Base-by-base conservation (phyloP, 1,139 yeast species). In the Suhomyces bolitotheri region DNA sequence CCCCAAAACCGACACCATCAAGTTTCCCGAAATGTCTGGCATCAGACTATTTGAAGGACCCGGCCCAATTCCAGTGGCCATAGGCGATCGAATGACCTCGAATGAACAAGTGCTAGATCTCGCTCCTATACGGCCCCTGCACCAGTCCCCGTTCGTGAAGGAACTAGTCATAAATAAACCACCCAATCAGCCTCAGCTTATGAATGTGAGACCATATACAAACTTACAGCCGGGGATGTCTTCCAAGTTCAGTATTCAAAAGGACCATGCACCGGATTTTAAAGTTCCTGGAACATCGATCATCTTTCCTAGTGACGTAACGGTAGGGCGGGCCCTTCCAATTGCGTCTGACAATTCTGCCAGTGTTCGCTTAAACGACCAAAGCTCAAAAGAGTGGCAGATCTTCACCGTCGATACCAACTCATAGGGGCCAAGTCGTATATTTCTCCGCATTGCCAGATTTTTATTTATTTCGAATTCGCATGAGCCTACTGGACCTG, bases 351-450 rank as follows among this genome's bases (percentile, higher is more conserved):
- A 27, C n/a, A 4, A 12, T 7, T 21, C 30, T 6, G 20, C 27
- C 17, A 25, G 35, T 10, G 27, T 35, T 6, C 29, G 36, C 20
- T 29, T 25, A 27, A 29, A 29, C 29, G 21, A 27, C 19, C 36
- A 29, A 20, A 36, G 42, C 26, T 38, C 44, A 22, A 41, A 38
- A 19, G 34, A 30, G 22, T 41, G 44, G 44, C 39, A 36, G 29
- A 32, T 38, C 4, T 41, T 38, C 24, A 41, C 44, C 9, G 25
- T 38, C 16, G 34, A 32, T 14, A 11, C 32, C 25, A 31, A 21
- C 13, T n/a, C 31, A 21, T 27, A 21, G 20, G n/a, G n/a, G n/a
- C n/a, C n/a, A n/a, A n/a, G n/a, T 7, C 21, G 8, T 19, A 19
- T 7, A 22, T 22, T 22, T 7, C 17, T n/a, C 16, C 5, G 16